Conservation (phyloP, 2,329 filamentous ascomycete species). For the Cytospora schulzeri region DNA sequence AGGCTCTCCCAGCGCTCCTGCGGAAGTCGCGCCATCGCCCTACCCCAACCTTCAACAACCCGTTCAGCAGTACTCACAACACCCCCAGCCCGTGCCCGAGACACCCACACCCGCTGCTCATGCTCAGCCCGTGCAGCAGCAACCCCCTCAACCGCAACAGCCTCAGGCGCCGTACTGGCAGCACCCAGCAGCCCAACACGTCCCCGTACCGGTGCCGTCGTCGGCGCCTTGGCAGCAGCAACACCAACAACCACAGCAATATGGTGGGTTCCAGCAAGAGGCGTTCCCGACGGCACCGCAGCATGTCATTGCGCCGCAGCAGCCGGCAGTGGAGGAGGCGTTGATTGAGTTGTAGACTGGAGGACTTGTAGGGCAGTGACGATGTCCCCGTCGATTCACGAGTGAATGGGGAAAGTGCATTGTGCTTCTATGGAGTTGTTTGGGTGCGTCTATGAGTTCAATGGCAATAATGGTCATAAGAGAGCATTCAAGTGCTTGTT, state of each 20-base stretch:
- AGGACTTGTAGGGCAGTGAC: background rate
- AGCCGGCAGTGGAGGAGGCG: conserved; percentile 70
- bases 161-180: conserved; percentile 53
- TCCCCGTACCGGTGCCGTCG: conserved; percentile 43
- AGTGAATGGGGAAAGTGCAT: background rate
- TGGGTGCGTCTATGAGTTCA: background rate
- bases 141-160: conserved; percentile 36
- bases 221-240: conserved; percentile 39
- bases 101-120: conserved; percentile 42
- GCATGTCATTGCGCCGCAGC: conserved; percentile 53
- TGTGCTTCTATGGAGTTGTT: background rate
- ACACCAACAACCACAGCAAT: conserved; percentile 36
- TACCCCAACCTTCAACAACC: conserved; percentile 52
- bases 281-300: conserved; percentile 68
- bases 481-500: background rate
- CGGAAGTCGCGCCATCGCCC: conserved; percentile 50
- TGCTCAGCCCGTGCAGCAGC: conserved; percentile 40
- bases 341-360: conserved; percentile 70
- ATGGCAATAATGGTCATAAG: background rate
- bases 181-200: conserved; percentile 44
- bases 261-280: conserved; percentile 58
- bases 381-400: background rate
- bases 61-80: conserved; percentile 23
- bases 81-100: conserved; percentile 43
- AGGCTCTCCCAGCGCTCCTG: conserved; percentile 41